Conservation (phyloP, 306 rosid species). For the Ormosia semicastrata region DNA sequence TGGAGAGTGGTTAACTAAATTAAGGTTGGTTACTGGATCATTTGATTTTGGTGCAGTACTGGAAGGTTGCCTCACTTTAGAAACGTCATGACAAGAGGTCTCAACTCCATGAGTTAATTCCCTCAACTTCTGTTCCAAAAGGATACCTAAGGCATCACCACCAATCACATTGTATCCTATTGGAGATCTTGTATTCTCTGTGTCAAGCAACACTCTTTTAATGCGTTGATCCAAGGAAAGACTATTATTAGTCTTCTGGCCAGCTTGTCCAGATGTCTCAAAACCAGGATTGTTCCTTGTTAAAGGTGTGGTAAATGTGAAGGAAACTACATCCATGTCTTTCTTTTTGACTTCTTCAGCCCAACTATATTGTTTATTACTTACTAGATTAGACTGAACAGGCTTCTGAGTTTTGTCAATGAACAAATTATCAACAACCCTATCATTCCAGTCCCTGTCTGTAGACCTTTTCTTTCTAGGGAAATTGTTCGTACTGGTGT, state of each 20-base stretch:
- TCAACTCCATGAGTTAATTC: conserved; percentile 63
- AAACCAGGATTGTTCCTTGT: conserved; percentile 54
- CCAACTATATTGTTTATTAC: conserved; percentile 47
- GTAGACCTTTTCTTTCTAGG: conserved; percentile 86
- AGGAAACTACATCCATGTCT: conserved; percentile 89
- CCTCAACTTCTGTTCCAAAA: conserved; percentile 85
- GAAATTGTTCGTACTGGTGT: conserved; percentile 52
- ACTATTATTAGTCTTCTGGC: conserved; percentile 33
- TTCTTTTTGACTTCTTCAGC: conserved; percentile 60
- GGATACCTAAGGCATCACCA: conserved; percentile 80
- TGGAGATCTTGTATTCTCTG: conserved; percentile 61
- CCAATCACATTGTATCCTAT: conserved; percentile 72
- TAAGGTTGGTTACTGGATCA: conserved; percentile 32
- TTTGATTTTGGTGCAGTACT: conserved; percentile 35
- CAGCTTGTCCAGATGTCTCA: conserved; percentile 48
- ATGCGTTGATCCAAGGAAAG: conserved; percentile 54
- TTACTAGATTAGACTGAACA: conserved; percentile 42
- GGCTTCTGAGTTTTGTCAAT: conserved; percentile 60
- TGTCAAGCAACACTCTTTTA: conserved; percentile 56
- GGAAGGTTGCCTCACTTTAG: conserved; percentile 47
- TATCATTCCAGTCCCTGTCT: conserved; percentile 66
- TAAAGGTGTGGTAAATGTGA: conserved; percentile 93
- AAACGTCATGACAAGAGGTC: conserved; percentile 41
- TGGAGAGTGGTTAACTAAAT: conserved; percentile 30
- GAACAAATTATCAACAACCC: conserved; percentile 46